phyloP scores from a whole-genome alignment of 1,284 basidiomycete genomes.

The Moesziomyces sp. region DNA sequence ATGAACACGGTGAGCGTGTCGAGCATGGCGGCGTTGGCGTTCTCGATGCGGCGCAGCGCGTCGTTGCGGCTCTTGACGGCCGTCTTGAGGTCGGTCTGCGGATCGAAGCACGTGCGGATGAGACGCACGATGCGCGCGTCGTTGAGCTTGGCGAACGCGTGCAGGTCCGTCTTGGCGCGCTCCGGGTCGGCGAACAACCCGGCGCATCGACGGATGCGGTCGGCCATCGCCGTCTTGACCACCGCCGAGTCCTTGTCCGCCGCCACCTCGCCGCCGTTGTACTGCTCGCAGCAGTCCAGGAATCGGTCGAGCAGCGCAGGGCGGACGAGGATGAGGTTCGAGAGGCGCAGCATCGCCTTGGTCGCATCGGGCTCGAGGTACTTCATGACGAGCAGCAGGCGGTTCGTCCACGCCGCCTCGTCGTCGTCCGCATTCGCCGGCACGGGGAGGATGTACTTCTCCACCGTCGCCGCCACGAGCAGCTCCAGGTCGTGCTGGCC shows the following conservation, averaged over 20 bases:
- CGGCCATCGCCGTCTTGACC: conserved; percentile 54
- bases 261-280: conserved; percentile 78
- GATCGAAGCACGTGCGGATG: conserved; percentile 82
- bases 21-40: conserved; percentile 37
- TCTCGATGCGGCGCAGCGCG: conserved; percentile 49
- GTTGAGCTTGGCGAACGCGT: conserved; percentile 85
- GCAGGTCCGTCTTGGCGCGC: conserved; percentile 81
- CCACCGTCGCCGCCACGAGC: conserved; percentile 70
- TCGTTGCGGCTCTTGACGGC: conserved; percentile 75
- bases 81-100: conserved; percentile 82
- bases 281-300: conserved; percentile 56
- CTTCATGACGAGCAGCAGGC: conserved; percentile 79
- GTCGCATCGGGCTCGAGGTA: conserved; percentile 73
- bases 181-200: conserved; percentile 72
- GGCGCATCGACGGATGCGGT: conserved; percentile 34
- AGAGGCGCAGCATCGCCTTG: conserved; percentile 74
- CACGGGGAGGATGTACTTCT: conserved; percentile 82
- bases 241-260: conserved; percentile 74
- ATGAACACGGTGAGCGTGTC: conserved; percentile 79
- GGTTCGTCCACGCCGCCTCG: conserved; percentile 85
- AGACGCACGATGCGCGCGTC: conserved; percentile 87
- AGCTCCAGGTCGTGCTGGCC: conserved; percentile 72
- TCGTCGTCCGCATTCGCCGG: conserved; percentile 77
- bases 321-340: conserved; percentile 65
- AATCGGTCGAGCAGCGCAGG: conserved; percentile 45